Evolutionary conservation across 2,329 filamentous ascomycete genomes (phyloP), one percentile per base, ranked within the genome.

Genomic region (Didymella glomerata): DNA sequence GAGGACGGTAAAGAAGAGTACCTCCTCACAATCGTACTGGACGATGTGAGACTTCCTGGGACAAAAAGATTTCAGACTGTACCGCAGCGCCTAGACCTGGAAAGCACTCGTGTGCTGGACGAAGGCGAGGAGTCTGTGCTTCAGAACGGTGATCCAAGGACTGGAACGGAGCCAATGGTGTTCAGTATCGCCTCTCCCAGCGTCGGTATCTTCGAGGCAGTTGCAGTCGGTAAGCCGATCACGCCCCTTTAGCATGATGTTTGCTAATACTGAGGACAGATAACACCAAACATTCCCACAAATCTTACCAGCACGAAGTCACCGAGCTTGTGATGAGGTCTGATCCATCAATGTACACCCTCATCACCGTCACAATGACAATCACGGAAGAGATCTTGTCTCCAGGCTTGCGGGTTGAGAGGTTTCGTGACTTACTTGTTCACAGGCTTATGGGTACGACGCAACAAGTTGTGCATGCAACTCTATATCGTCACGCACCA

Each of bases 51-150:
- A 13, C 32, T 52, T 14, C 48, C 42, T 18, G 27, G n/a, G 9
- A 45, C 55, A 20, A 7, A 48, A 6, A 6, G n/a, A 0, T 63
- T 61, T 16, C 38, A 38, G 24, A 38, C 38, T 2, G n/a, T 51
- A 16, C 27, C 40, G 11, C 38, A 57, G 24, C 54, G 45, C 2
- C 24, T 65, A 22, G 60, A 65, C 34, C 36, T 65, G 3, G 62
- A 63, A 47, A 60, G 56, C 14, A 58, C 56, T 13, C 40, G 62
- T 22, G 36, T 16, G 11, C 18, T 63, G 28, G 16, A n/a, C 3
- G 47, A 56, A 5, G 60, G 50, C 2, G 60, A 60, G 36, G 54
- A 50, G 30, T 24, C 56, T 16, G 56, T 62, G 16, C 16, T 54
- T 2, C n/a, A 10, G 22, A 6, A 24, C 8, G 41, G 47, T 1